phyloP scores from a whole-genome alignment of 495 filamentous ascomycete species.

The Bacidia gigantensis region DNA sequence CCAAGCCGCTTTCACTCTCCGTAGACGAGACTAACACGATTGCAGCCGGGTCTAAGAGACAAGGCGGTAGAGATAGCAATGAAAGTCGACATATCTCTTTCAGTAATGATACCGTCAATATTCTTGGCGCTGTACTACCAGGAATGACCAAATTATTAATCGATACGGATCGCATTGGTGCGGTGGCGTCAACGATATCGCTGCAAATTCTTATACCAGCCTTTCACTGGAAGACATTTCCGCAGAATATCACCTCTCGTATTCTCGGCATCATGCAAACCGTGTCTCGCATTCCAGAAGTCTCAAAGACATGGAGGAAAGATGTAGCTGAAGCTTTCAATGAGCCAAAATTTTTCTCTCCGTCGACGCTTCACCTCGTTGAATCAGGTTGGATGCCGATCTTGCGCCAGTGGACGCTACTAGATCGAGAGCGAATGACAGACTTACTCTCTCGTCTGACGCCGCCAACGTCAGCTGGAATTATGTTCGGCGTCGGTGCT shows the following conservation, averaged over 20 bases:
- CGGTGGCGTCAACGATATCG: constrained; percentile 65
- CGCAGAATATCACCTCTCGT: constrained; percentile 63
- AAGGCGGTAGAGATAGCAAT: not conserved
- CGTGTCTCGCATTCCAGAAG: constrained; percentile 59
- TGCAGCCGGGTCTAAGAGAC: not conserved
- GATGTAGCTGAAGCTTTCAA: constrained; percentile 87
- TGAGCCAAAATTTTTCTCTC: constrained; percentile 68
- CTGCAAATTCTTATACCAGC: constrained; percentile 69
- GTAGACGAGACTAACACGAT: constrained; percentile 25
- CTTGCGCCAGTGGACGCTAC: constrained; percentile 64
- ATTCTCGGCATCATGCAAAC: constrained; percentile 63
- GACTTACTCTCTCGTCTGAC: constrained; percentile 68
- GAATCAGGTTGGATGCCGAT: constrained; percentile 68
- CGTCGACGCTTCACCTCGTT: constrained; percentile 45
- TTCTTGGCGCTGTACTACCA: constrained; percentile 64
- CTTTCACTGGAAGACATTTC: constrained; percentile 75
- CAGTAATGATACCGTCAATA: constrained; percentile 65
- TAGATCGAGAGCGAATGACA: constrained; percentile 75
- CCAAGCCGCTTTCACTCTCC: constrained; percentile 52
- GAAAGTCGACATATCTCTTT: constrained; percentile 18
- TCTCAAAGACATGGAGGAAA: constrained; percentile 84
- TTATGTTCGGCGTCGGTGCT: constrained; percentile 94
- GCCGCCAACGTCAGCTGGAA: constrained; percentile 83
- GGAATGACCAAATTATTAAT: constrained; percentile 74
- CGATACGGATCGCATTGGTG: constrained; percentile 69